These are phyloP conservation scores for Chytriomyces sp. DNA, from an alignment of 192 early-diverging fungal species.

Conservation along the genomic window DNA sequence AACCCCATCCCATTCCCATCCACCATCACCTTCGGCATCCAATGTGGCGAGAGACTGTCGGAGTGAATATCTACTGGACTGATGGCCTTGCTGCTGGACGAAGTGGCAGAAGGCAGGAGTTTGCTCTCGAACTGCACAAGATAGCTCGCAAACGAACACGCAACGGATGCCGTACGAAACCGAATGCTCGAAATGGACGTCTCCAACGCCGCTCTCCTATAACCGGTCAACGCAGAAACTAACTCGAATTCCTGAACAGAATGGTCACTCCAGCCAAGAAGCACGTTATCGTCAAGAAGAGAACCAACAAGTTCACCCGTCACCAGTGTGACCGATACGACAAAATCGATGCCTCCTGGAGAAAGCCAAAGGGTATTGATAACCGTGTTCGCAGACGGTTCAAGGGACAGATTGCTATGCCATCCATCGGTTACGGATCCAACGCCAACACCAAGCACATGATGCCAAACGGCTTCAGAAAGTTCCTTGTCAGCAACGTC, in stretches of 20 bases:
- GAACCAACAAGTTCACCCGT: constrained; percentile 94
- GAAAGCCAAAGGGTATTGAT: constrained; percentile 99
- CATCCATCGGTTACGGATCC: constrained; percentile 99
- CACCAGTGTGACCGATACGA: constrained; percentile 99
- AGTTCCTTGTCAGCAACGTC: constrained; percentile 93
- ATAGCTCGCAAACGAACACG: too few species aligned
- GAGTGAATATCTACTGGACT: too few species aligned
- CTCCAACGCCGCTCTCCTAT: too few species aligned
- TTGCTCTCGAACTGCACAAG: too few species aligned
- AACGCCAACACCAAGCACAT: constrained; percentile 95
- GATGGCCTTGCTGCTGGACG: too few species aligned
- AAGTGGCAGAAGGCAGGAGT: too few species aligned
- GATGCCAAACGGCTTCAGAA: constrained; percentile 98
- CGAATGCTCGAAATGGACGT: too few species aligned
- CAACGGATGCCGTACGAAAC: too few species aligned
- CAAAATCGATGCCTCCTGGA: constrained; percentile 94
- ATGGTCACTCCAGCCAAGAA: constrained; percentile 96
- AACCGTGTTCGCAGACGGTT: constrained; percentile 96
- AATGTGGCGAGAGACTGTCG: too few species aligned
- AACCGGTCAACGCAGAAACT: too few species aligned
- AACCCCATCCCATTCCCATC: too few species aligned
- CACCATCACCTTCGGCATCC: too few species aligned
- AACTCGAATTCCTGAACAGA: constrained; percentile 30
- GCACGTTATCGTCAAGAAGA: constrained; percentile 99
- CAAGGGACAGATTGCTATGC: constrained; percentile 96